These are phyloP conservation scores for Ceratobasidium sp. DNA, from an alignment of 1,284 basidiomycete species.

Conservation along the genomic window DNA sequence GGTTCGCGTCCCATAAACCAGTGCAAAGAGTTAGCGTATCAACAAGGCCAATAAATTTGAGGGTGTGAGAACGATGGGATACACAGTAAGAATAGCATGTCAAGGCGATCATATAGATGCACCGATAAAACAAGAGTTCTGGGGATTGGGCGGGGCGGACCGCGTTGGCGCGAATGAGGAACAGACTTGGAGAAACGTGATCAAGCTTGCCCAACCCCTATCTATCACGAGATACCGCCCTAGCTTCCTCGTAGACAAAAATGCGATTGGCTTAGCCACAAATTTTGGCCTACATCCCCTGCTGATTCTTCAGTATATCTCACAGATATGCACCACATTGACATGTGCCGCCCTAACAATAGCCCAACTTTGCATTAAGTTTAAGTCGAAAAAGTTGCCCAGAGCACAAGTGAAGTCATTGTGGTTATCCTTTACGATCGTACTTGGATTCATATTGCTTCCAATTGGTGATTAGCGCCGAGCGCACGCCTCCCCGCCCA, in stretches of 20 bases:
- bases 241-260: constrained; percentile 21
- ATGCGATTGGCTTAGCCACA: constrained; percentile 39
- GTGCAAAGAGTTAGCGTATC: not conserved
- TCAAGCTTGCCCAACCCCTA: not conserved
- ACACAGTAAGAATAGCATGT: not conserved
- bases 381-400: not conserved
- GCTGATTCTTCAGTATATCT: not conserved
- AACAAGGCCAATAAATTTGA: not conserved
- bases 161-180: constrained; percentile 7
- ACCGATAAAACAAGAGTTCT: not conserved
- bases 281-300: not conserved
- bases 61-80: not conserved
- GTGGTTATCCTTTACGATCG: constrained; percentile 5
- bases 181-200: constrained; percentile 3
- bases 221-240: constrained; percentile 18
- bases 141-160: constrained; percentile 3
- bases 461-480: constrained; percentile 13
- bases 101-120: not conserved
- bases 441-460: not conserved
- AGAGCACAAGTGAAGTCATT: not conserved
- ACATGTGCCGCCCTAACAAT: not conserved
- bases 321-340: too few relatives aligned
- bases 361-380: not conserved
- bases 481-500: too few relatives aligned
- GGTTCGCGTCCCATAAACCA: not conserved